phyloP scores from a whole-genome alignment of 257 asterid genomes.

The Anisodus tanguticus region DNA sequence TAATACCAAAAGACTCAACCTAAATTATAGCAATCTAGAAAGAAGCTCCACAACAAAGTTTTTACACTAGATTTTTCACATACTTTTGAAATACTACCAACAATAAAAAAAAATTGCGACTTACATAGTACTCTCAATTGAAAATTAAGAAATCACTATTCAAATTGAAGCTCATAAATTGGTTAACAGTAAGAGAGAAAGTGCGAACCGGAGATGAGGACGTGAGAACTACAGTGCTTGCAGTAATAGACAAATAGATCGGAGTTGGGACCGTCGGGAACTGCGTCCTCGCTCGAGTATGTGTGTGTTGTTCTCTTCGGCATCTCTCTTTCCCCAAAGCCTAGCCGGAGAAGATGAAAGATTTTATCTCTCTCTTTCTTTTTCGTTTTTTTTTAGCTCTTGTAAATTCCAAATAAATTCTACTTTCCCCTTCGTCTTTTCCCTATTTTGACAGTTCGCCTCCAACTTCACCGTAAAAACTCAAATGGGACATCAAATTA shows the following conservation, averaged over 20 bases:
- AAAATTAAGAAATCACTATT: neutral
- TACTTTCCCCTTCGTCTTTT: constrained; percentile 6
- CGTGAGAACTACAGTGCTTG: constrained; percentile 94
- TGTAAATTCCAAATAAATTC: neutral
- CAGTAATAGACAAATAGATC: constrained; percentile 97
- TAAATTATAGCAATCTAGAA: neutral
- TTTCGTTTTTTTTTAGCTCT: neutral
- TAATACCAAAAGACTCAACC: neutral
- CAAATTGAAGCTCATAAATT: neutral
- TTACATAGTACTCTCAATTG: neutral
- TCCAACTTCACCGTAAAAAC: neutral
- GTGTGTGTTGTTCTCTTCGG: constrained; percentile 99
- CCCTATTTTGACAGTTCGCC: neutral
- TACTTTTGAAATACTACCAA: neutral
- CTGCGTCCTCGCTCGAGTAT: constrained; percentile 95
- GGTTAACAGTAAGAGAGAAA: neutral
- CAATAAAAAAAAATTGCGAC: neutral
- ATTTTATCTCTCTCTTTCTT: neutral
- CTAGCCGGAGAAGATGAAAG: neutral
- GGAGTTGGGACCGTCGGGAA: constrained; percentile 83
- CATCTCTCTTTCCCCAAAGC: constrained; percentile 41
- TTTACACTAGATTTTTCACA: neutral
- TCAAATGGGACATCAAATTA: neutral
- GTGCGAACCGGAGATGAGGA: constrained; percentile 85
- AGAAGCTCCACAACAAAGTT: neutral